Evolutionary conservation across 2,329 filamentous ascomycete genomes (phyloP), one percentile per base, ranked within the genome.

Genomic region (Colletotrichum trifolii): DNA sequence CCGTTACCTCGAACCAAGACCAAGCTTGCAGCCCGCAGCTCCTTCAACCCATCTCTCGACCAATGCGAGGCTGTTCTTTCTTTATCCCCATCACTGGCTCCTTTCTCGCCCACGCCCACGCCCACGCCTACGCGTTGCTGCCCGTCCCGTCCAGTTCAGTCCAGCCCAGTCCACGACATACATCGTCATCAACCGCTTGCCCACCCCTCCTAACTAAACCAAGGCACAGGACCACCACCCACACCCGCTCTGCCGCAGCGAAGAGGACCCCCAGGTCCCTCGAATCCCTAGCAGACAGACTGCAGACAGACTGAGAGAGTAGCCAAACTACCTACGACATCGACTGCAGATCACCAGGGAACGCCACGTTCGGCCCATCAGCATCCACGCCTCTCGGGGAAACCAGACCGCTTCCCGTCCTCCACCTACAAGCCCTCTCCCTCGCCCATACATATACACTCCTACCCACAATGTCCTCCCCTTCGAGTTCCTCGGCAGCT

Each of bases 391-490:
- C 25, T 25, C 25, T 25, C 25, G 25, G 25, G 25, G 25, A 25
- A 25, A 25, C 25, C 25, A 47, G 12, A 43, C 42, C 42, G 42
- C 42, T 15, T 43, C 36, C 49, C 42, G 39, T 11, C 54, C 38
- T 33, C 45, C 45, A 52, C 47, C 40, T 34, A 35, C 33, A 25
- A 59, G 43, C 36, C 38, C 50, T 43, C 50, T 12, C 34, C 40
- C 34, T 7, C 11, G 3, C 43, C 35, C 56, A 15, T 33, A 12
- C n/a, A 9, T 15, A 15, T 4, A 25, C 25, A 53, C 49, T 43
- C 61, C 43, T 34, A 54, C 17, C 46, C 72, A 77, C 67, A 67
- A 91, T 91, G 89, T 85, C 89, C 35, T 89, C 88, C 36, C 83
- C 87, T 40, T 85, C 83, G 34, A 80, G 81, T 56, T 82, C 84